Percentiles rank a stretch among this genome's conserved stretches.
phyloP scores from a whole-genome alignment of 2,329 filamentous ascomycete species.

The Pseudogymnoascus sp. region DNA sequence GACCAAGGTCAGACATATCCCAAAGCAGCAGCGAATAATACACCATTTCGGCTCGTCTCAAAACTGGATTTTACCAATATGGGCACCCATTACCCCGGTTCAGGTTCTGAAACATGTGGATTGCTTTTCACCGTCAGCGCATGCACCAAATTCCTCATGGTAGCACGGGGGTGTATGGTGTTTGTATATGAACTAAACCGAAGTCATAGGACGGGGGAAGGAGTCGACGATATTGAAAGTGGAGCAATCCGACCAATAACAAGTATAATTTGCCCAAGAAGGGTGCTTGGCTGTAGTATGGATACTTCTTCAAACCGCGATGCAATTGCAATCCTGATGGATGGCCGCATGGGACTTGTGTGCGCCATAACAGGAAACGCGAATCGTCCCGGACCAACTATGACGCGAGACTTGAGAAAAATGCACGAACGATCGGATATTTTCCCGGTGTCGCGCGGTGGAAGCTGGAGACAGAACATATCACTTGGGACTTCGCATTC shows the following conservation, averaged over 20 bases:
- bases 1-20: background rate
- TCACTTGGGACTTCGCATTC: background rate
- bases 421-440: background rate
- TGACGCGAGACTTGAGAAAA: background rate
- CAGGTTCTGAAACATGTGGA: conserved; percentile 15
- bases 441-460: background rate
- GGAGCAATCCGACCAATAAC: conserved; percentile 37
- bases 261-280: conserved; percentile 46
- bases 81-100: conserved; percentile 20
- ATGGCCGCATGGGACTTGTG: conserved; percentile 52
- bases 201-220: conserved; percentile 10
- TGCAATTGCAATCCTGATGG: conserved; percentile 49
- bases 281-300: conserved; percentile 52
- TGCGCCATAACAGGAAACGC: conserved; percentile 39
- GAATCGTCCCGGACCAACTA: conserved; percentile 13
- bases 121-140: conserved; percentile 37
- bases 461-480: background rate
- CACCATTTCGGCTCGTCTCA: conserved; percentile 28
- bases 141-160: conserved; percentile 50
- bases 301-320: conserved; percentile 48
- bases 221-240: background rate
- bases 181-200: conserved; percentile 42
- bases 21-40: conserved; percentile 1
- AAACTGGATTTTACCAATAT: conserved; percentile 31
- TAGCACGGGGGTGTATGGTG: conserved; percentile 43